phyloP scores from a whole-genome alignment of 306 rosid species.

The Casuarina glauca region DNA sequence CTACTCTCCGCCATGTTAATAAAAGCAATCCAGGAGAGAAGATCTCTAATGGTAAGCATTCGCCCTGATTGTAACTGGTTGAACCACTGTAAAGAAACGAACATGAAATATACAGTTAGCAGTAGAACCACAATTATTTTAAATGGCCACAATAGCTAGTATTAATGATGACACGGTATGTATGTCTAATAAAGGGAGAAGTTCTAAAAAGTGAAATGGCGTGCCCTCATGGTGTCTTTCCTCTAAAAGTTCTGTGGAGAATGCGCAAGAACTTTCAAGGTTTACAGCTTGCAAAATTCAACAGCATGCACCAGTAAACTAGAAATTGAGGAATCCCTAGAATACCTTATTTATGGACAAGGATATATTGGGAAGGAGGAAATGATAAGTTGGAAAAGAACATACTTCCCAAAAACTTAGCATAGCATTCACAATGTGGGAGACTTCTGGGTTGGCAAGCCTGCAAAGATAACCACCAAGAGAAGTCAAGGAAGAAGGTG shows the following conservation, averaged over 20 bases:
- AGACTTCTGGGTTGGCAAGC: constrained; percentile 46
- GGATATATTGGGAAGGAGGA: not conserved
- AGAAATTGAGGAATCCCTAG: constrained; percentile 1
- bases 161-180: not conserved
- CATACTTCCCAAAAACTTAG: constrained; percentile 77
- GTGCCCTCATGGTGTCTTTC: not conserved
- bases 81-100: constrained; percentile 66
- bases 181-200: not conserved
- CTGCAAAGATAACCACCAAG: constrained; percentile 35
- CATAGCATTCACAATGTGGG: constrained; percentile 64
- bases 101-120: constrained; percentile 19
- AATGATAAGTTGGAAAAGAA: constrained; percentile 3
- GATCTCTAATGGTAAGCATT: constrained; percentile 87
- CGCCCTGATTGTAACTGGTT: constrained; percentile 62
- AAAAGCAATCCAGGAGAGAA: constrained; percentile 86
- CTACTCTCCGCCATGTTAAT: constrained; percentile 48
- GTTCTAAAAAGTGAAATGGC: not conserved
- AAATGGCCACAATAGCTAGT: not conserved
- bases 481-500: not conserved
- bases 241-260: not conserved
- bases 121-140: not conserved
- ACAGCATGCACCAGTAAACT: constrained; percentile 2
- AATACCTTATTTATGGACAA: not conserved
- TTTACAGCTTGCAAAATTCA: not conserved
- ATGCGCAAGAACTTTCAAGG: not conserved